Evolutionary conservation across 2,329 filamentous ascomycete species (phyloP), one percentile per base, ranked within the genome.

Genomic region (Botrytis galanthina): DNA sequence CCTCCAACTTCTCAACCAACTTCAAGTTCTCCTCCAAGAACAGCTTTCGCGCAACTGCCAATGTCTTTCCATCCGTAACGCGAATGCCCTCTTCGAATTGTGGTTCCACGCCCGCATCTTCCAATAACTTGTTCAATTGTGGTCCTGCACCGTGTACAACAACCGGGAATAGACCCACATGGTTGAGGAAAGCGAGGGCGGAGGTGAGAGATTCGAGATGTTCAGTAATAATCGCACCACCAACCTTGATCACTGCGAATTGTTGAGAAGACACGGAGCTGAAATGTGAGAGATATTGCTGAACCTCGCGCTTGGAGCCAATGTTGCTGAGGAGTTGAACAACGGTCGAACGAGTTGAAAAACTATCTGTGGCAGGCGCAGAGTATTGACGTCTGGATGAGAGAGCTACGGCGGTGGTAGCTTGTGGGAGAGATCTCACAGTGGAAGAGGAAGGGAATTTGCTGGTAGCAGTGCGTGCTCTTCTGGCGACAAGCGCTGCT

Each of bases 231-330:
- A 98, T 98, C 76, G 95, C 96, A 75, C 95, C 96, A 75, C 95
- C 96, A 73, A 98, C 95, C 86, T 99, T 99, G 84, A 99, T 97
- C 67, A 99, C 95, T 78, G 95, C 95, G 83, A 98, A 99, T 81
- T 97, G 94, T 85, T 98, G 95, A 51, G 94, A 97, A 62, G 94
- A 96, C 75, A 98, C 95, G 48, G 95, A 97, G 78, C 92, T 96
- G 87, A 99, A 99, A 82, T 98, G 94, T 78, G 95, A 96, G 74
- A 98, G 91, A 84, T 98, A 98, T 84, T 98, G 95, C 86, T 98
- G 93, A 76, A 97, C 94, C 85, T 99, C 95, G 75, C 95, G 88
- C 88, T 97, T 97, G 76, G 94, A 97, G 75, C 94, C 95, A 82
- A 98, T 97, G 84, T 95, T 97, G 85, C 94, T 97, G 78, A 98